Conservation (phyloP, 2,329 filamentous ascomycete genomes). For the Exutisphaerella laricina region DNA sequence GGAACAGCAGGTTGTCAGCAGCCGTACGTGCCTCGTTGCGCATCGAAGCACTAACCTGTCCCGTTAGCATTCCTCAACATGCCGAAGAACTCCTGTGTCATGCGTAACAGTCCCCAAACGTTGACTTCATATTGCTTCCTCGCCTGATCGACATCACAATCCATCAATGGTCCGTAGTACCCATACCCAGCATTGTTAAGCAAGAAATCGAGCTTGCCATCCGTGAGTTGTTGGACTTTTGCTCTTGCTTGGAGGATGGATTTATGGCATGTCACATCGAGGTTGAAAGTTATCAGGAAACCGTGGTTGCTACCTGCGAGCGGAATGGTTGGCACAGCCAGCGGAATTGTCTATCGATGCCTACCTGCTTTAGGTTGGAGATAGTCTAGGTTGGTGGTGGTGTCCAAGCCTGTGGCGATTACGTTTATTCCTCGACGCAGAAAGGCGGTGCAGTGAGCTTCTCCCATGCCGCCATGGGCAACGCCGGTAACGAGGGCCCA, state of each 20-base stretch:
- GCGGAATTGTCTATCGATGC: neutral
- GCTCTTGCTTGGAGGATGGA: constrained; percentile 34
- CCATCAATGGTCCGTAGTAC: constrained; percentile 26
- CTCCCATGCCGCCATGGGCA: constrained; percentile 42
- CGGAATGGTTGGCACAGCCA: too few species aligned
- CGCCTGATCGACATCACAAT: constrained; percentile 36
- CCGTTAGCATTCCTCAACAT: constrained; percentile 37
- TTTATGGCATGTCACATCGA: constrained; percentile 39
- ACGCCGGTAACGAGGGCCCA: constrained; percentile 49
- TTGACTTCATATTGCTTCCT: constrained; percentile 49
- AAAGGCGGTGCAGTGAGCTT: constrained; percentile 43
- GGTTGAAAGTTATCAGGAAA: constrained; percentile 28
- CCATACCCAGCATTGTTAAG: constrained; percentile 45
- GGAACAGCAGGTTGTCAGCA: too few species aligned
- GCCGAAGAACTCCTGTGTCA: constrained; percentile 45
- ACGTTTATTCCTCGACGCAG: constrained; percentile 42
- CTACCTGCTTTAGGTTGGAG: constrained; percentile 6
- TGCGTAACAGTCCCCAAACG: constrained; percentile 39
- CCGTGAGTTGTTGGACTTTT: constrained; percentile 26
- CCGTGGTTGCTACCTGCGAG: constrained; percentile 11
- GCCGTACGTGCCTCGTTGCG: too few species aligned
- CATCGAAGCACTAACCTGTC: too few species aligned
- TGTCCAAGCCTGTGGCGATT: constrained; percentile 37
- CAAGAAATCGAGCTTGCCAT: constrained; percentile 41
- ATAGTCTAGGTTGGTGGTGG: constrained; percentile 29